phyloP scores from a whole-genome alignment of 352 stramenopile genomes.

The Phytophthora pseudosyringae region DNA sequence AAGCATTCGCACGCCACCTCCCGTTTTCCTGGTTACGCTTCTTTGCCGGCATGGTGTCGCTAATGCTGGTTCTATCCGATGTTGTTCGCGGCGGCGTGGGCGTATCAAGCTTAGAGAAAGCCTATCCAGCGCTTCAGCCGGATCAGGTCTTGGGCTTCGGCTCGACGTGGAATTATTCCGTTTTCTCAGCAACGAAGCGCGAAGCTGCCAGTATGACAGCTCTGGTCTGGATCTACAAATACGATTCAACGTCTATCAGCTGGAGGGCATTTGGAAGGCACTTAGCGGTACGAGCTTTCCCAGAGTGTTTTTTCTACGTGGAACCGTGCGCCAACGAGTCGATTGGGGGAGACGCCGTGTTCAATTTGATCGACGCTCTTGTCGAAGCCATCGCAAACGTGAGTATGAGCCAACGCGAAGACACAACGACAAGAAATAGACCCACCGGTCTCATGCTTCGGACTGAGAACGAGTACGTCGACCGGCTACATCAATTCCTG shows the following conservation, averaged over 20 bases:
- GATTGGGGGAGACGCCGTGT: constrained; percentile 25
- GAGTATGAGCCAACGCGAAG: background rate
- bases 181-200: constrained; percentile 18
- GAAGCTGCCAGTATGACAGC: constrained; percentile 6
- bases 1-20: constrained; percentile 19
- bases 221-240: constrained; percentile 48
- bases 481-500: constrained; percentile 50
- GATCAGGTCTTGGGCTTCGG: constrained; percentile 35
- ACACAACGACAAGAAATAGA: background rate
- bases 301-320: constrained; percentile 31
- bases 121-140: constrained; percentile 36
- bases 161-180: constrained; percentile 44
- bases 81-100: constrained; percentile 39
- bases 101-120: constrained; percentile 2
- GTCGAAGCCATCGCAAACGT: constrained; percentile 18
- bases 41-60: constrained; percentile 21
- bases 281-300: constrained; percentile 20
- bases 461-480: constrained; percentile 36
- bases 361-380: constrained; percentile 37
- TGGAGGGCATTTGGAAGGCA: constrained; percentile 38
- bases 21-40: constrained; percentile 36
- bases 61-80: constrained; percentile 41
- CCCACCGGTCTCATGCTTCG: constrained; percentile 21
- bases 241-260: constrained; percentile 41
- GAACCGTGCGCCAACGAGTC: constrained; percentile 1